phyloP scores from a whole-genome alignment of 1,284 basidiomycete genomes.

The Ganoderma sinense region DNA sequence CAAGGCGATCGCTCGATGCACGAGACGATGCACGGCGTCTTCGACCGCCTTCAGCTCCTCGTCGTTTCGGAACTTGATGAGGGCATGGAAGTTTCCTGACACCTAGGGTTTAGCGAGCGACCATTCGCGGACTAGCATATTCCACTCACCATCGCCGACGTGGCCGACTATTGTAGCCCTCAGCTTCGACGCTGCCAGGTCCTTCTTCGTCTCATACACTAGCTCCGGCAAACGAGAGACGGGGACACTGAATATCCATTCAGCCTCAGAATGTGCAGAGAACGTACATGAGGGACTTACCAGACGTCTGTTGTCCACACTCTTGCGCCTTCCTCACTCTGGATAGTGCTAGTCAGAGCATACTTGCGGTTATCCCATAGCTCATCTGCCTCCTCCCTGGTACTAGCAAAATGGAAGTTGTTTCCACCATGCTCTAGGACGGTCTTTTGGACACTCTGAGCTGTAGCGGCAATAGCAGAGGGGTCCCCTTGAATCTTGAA shows the following conservation, averaged over 20 bases:
- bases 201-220: constrained; percentile 13
- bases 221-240: constrained; percentile 1
- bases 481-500: constrained; percentile 87
- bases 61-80: constrained; percentile 68
- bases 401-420: constrained; percentile 79
- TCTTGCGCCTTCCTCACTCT: constrained; percentile 62
- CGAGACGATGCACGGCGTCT: constrained; percentile 70
- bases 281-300: constrained; percentile 43
- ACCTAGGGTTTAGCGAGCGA: neutral
- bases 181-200: neutral
- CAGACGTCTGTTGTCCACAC: constrained; percentile 93
- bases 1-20: constrained; percentile 73
- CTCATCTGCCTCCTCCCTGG: constrained; percentile 79
- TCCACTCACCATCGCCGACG: constrained; percentile 15
- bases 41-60: constrained; percentile 62
- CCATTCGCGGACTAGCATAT: neutral
- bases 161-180: constrained; percentile 14
- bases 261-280: neutral
- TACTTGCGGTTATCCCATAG: constrained; percentile 92
- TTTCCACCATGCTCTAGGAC: constrained; percentile 73
- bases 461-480: constrained; percentile 67
- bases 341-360: constrained; percentile 79
- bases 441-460: constrained; percentile 65
- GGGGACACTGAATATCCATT: constrained; percentile 34
- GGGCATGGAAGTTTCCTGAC: constrained; percentile 62